phyloP scores from a whole-genome alignment of 1,284 basidiomycete species.

The Cutaneotrichosporon cavernicola region DNA sequence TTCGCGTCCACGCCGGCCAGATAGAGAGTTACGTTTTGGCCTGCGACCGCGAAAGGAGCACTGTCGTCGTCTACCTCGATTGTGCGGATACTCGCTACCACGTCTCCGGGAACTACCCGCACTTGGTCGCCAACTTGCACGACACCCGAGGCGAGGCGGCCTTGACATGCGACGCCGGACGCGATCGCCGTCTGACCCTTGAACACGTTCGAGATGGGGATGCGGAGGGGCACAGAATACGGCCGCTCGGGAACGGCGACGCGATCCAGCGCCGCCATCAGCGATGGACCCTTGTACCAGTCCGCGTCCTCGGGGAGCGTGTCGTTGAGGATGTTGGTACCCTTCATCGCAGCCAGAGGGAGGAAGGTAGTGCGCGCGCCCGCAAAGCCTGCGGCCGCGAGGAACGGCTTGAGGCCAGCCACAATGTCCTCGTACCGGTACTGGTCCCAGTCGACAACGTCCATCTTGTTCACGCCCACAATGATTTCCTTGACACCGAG shows the following conservation, averaged over 20 bases:
- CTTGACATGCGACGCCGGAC: conserved; percentile 74
- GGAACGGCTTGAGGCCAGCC: conserved; percentile 71
- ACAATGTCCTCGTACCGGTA: conserved; percentile 83
- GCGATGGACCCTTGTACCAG: conserved; percentile 86
- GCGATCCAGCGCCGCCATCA: conserved; percentile 78
- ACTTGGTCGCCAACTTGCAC: conserved; percentile 89
- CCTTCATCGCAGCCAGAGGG: conserved; percentile 86
- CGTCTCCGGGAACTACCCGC: conserved; percentile 86
- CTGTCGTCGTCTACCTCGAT: conserved; percentile 80
- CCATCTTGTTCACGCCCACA: conserved; percentile 92
- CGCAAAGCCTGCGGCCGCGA: conserved; percentile 82
- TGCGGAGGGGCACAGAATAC: conserved; percentile 71
- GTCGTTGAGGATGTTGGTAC: conserved; percentile 67
- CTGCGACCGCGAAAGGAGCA: conserved; percentile 85
- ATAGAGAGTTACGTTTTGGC: conserved; percentile 82
- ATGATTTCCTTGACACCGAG: conserved; percentile 92
- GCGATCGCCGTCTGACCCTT: conserved; percentile 72
- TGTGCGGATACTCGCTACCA: conserved; percentile 74
- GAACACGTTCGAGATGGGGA: conserved; percentile 95
- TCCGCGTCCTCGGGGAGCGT: conserved; percentile 37
- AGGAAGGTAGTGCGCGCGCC: conserved; percentile 75
- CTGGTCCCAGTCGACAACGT: conserved; percentile 79
- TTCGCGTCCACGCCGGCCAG: conserved; percentile 81
- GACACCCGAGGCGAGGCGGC: conserved; percentile 82
- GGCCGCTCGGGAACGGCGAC: conserved; percentile 78